phyloP scores from a whole-genome alignment of 140 eudicot species.

The Flaveria floridana region DNA sequence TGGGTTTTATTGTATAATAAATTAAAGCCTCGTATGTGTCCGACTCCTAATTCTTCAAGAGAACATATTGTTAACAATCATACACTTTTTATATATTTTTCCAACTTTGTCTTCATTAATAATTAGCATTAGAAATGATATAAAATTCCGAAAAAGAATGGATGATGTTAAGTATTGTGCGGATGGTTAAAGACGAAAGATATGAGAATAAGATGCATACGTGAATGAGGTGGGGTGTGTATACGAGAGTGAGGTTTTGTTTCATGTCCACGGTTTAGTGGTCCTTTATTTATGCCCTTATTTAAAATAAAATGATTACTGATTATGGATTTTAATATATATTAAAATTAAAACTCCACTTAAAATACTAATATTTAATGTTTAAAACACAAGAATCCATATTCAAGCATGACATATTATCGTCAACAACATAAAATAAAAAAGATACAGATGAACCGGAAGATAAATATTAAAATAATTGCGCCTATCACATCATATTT shows the following conservation, averaged over 20 bases:
- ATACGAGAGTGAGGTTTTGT: constrained; percentile 1
- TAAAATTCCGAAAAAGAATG: not conserved
- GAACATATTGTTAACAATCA: not conserved
- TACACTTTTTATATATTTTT: too few species aligned
- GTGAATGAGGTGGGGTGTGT: not conserved
- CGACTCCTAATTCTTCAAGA: not conserved
- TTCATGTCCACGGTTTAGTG: not conserved
- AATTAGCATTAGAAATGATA: not conserved
- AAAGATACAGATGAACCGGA: constrained; percentile 1
- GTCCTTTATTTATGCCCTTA: not conserved
- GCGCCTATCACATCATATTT: constrained; percentile 24
- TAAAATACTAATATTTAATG: not conserved
- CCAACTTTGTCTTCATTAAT: too few species aligned
- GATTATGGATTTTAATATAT: not conserved
- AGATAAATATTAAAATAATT: constrained; percentile 23
- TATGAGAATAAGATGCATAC: not conserved
- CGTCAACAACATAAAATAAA: not conserved
- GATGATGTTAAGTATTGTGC: not conserved
- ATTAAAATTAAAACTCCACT: not conserved
- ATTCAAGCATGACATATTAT: not conserved
- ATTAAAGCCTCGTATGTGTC: not conserved
- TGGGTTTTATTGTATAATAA: not conserved
- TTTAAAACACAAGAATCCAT: not conserved
- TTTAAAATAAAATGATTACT: not conserved
- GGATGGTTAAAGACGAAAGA: constrained; percentile 1